These are phyloP conservation scores for Pythium insidiosum DNA, from an alignment of 352 stramenopile genomes.

Conservation along the genomic window DNA sequence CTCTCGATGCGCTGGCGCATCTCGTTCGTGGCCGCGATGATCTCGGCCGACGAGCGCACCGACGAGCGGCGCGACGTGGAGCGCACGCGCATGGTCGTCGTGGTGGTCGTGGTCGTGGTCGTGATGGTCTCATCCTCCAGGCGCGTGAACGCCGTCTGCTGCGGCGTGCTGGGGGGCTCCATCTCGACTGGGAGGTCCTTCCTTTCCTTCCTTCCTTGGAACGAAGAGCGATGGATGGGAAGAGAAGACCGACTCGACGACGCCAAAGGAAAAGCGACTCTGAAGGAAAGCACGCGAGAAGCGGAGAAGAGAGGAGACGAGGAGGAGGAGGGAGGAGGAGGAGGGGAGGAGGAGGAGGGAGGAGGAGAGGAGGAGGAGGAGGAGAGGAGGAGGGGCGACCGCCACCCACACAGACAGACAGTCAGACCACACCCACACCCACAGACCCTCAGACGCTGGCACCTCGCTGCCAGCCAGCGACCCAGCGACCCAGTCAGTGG, in stretches of 20 bases:
- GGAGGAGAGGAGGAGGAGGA: background rate
- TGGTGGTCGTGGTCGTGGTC: background rate
- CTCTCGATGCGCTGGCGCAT: slow-evolving; percentile 53
- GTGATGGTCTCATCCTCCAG: slow-evolving; percentile 22
- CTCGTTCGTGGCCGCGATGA: slow-evolving; percentile 39
- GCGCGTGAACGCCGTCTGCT: slow-evolving; percentile 20
- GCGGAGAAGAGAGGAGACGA: background rate
- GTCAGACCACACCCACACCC: too few relatives aligned
- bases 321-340: background rate
- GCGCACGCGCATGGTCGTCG: slow-evolving; percentile 5
- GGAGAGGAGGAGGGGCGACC: background rate
- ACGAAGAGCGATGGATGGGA: too few relatives aligned
- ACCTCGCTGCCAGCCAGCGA: too few relatives aligned
- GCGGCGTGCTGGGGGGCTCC: slow-evolving; percentile 19
- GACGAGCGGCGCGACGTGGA: slow-evolving; percentile 19
- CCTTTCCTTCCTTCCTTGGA: too few relatives aligned
- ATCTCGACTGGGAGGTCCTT: too few relatives aligned
- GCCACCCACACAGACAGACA: too few relatives aligned
- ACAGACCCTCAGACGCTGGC: too few relatives aligned
- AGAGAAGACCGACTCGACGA: too few relatives aligned
- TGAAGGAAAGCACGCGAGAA: too few relatives aligned
- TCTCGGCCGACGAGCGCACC: slow-evolving; percentile 44
- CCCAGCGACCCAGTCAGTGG: too few relatives aligned
- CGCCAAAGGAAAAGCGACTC: too few relatives aligned
- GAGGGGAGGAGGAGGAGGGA: background rate